Percentiles rank a stretch among this genome's conserved stretches.
Conservation (phyloP, 2,329 filamentous ascomycete species). For the Fusarium miscanthi region DNA sequence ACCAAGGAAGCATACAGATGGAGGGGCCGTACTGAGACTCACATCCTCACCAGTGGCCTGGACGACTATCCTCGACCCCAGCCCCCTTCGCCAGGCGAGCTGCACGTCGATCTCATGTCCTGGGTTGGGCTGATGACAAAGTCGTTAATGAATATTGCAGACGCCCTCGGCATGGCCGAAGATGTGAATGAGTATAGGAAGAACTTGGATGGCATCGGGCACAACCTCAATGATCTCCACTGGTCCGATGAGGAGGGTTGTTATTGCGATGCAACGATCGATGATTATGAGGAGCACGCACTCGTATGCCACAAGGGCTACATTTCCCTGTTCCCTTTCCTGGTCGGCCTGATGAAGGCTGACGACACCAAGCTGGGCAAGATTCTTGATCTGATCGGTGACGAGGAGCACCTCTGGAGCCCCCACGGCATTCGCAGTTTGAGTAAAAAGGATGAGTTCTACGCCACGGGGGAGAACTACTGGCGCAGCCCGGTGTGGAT, state of each 20-base stretch:
- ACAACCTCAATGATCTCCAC: conserved; percentile 92
- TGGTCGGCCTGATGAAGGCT: conserved; percentile 81
- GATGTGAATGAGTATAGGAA: conserved; percentile 79
- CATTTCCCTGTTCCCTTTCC: conserved; percentile 90
- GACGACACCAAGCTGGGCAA: conserved; percentile 80
- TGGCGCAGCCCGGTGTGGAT: conserved; percentile 97
- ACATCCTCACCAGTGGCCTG: conserved; percentile 91
- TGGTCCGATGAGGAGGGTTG: conserved; percentile 85
- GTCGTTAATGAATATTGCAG: conserved; percentile 83
- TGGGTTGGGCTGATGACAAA: conserved; percentile 98
- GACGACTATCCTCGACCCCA: conserved; percentile 96
- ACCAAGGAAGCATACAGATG: conserved; percentile 94
- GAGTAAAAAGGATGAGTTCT: conserved; percentile 83
- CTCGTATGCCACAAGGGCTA: conserved; percentile 98
- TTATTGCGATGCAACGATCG: conserved; percentile 95
- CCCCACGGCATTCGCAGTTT: conserved; percentile 88
- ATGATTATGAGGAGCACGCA: conserved; percentile 90
- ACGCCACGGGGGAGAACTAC: conserved; percentile 95
- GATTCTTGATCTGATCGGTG: conserved; percentile 79
- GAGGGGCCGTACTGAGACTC: conserved; percentile 87
- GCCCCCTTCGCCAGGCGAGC: conserved; percentile 93
- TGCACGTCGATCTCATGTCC: conserved; percentile 92
- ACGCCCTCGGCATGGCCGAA: conserved; percentile 78
- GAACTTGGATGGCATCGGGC: conserved; percentile 80
- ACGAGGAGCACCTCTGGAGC: conserved; percentile 91